Evolutionary conservation across 345 rosid species (phyloP).

Genomic region (Salix suchowensis): DNA sequence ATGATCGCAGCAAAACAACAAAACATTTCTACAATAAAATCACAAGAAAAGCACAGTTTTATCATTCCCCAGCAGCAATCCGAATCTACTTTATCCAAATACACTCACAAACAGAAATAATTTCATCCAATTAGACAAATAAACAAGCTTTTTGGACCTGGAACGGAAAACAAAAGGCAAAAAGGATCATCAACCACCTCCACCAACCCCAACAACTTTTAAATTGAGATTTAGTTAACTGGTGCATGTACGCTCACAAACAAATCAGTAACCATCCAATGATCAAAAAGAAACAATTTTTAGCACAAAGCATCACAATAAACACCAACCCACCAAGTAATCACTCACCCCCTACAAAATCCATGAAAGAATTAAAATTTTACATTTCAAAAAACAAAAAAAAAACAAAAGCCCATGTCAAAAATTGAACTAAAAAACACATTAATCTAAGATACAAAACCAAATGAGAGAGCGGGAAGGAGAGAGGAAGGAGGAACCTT

Average conservation of each 20-base stretch:
- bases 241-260: neutral
- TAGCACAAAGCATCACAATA: neutral
- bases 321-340: neutral
- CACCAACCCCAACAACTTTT: neutral
- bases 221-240: neutral
- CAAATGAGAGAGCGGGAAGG: neutral
- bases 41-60: neutral
- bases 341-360: conserved; percentile 2
- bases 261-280: neutral
- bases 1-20: neutral
- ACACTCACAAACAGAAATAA: neutral
- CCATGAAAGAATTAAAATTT: neutral
- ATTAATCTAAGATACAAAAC: neutral
- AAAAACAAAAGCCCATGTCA: neutral
- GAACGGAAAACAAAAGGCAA: neutral
- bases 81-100: neutral
- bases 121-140: neutral
- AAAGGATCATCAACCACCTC: neutral
- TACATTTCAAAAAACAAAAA: neutral
- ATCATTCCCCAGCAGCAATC: neutral
- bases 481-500: conserved; percentile 40
- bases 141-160: neutral
- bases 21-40: neutral
- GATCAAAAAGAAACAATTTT: neutral
- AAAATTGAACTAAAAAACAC: neutral